Base-by-base conservation (phyloP, 441 rosid species). In the Erodium trifolium region DNA sequence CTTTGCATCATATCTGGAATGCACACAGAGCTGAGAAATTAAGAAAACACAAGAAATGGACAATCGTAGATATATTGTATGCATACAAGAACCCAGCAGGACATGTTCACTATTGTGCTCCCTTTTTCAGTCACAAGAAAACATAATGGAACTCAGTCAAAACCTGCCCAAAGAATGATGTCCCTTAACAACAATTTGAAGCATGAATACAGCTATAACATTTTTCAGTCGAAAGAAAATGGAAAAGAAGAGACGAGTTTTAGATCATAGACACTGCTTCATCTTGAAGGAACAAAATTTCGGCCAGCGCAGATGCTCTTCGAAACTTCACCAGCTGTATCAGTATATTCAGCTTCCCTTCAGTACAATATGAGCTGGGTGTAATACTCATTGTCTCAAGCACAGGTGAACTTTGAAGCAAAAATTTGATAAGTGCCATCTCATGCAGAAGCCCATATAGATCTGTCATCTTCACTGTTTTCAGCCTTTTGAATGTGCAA, bases 261-360 rank as follows among this genome's bases (percentile, higher is more conserved):
- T 19, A 71, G 62, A 71, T 49, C 16, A 68, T 3, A 16, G 18
- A 34, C 29, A 70, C 57, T 53, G 70, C 71, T 76, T 76, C 86
- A 64, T 86, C 88, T 80, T 78, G 86, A 77, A 77, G 72, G 77
- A 89, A 88, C 65, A 84, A 2, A 71, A 94, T 80, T 74, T 87
- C 86, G 18, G 97, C 96, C 62, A 65, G 74, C 69, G 88, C 81
- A 31, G 99, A 94, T 69, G 94, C 90, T 4, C 99, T 81, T 7
- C 78, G 83, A 76, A 81, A 90, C 80, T 77, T 87, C 72, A 88
- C 73, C 78, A 90, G 72, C 77, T 92, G 84, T 39, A 88, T 73
- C 74, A 92, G 73, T 92, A 94, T 85, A 35, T 78, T 81, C 81
- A 88, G 12, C 66, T 71, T 84, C 41, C 80, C 81, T 13, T 84